A percentile compares a stretch with the other conserved stretches of the same genome.
Evolutionary conservation across 1,139 yeast species (phyloP).

Genomic region (Blastobotrys illinoisensis): DNA sequence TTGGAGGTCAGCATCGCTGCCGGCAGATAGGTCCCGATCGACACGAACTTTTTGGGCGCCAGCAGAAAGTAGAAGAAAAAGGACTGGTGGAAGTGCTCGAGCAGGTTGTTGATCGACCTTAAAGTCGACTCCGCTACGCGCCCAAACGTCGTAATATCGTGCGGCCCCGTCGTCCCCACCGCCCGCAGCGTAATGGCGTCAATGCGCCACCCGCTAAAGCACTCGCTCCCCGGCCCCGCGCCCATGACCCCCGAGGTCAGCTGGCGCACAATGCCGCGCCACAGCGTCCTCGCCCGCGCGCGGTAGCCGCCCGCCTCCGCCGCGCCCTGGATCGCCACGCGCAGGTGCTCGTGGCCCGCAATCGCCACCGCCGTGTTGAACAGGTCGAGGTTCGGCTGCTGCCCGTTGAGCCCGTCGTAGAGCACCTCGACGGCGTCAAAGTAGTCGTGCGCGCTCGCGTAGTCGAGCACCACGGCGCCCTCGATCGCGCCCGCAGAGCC

Average conservation of each 20-base stretch:
- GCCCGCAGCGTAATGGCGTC: constrained; percentile 84
- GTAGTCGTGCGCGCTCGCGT: constrained; percentile 53
- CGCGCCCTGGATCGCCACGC: constrained; percentile 59
- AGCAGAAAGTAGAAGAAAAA: constrained; percentile 86
- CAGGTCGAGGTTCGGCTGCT: constrained; percentile 87
- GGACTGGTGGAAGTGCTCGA: constrained; percentile 96
- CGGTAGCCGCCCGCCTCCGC: constrained; percentile 31
- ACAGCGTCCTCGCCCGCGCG: constrained; percentile 54
- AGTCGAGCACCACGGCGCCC: constrained; percentile 84
- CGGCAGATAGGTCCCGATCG: constrained; percentile 91
- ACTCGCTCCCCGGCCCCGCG: constrained; percentile 67
- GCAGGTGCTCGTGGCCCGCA: constrained; percentile 68
- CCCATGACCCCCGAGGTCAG: constrained; percentile 60
- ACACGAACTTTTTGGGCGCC: constrained; percentile 74
- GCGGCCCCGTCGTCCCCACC: constrained; percentile 48
- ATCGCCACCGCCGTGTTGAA: constrained; percentile 72
- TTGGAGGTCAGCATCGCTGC: constrained; percentile 71
- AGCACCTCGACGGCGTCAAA: constrained; percentile 69
- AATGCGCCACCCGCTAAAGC: constrained; percentile 94
- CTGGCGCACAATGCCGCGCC: constrained; percentile 60
- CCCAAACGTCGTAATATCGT: constrained; percentile 88
- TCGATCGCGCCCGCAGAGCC: constrained; percentile 96
- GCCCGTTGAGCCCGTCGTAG: constrained; percentile 92
- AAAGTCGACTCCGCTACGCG: constrained; percentile 81
- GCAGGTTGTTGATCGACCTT: constrained; percentile 82